These are phyloP conservation scores for Trichoderma arundinaceum DNA, from an alignment of 2,329 filamentous ascomycete species.

Conservation along the genomic window DNA sequence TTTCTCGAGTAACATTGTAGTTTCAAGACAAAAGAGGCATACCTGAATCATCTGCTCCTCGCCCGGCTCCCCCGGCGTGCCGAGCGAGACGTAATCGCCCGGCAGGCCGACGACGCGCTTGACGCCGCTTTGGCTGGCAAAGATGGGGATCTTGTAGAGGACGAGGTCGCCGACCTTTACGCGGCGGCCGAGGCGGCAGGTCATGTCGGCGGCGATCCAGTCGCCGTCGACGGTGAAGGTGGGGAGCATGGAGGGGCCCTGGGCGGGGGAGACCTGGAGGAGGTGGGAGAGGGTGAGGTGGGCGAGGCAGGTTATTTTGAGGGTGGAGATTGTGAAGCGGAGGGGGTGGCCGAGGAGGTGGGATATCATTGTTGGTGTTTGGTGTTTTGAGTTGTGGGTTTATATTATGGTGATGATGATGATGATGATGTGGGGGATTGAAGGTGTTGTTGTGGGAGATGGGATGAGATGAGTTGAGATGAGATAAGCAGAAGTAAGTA, in stretches of 20 bases:
- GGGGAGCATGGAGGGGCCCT: constrained; percentile 87
- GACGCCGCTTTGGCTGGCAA: constrained; percentile 64
- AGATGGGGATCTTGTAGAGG: constrained; percentile 75
- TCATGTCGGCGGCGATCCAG: constrained; percentile 69
- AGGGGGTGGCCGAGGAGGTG: constrained; percentile 50
- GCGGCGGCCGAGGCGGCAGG: constrained; percentile 70
- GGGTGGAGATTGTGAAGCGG: constrained; percentile 44
- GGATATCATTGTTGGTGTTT: constrained; percentile 36
- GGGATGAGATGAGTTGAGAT: no score
- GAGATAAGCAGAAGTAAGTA: no score
- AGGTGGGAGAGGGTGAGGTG: constrained; percentile 62
- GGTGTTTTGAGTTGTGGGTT: constrained; percentile 1
- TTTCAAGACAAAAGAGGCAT: no score
- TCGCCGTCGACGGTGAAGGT: constrained; percentile 74
- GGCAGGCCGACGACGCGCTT: constrained; percentile 82
- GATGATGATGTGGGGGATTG: no score
- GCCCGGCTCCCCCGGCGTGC: constrained; percentile 60
- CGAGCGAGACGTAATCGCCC: constrained; percentile 74
- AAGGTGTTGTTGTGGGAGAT: no score
- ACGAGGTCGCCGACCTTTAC: constrained; percentile 82
- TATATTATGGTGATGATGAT: neutral
- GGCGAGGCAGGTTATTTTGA: constrained; percentile 50
- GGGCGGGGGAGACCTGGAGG: constrained; percentile 63
- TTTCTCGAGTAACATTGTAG: no score
- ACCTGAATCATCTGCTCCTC: constrained; percentile 70